These are phyloP conservation scores for Leishmania martiniquensis DNA, from an alignment of 208 protist genomes.

Conservation along the genomic window DNA sequence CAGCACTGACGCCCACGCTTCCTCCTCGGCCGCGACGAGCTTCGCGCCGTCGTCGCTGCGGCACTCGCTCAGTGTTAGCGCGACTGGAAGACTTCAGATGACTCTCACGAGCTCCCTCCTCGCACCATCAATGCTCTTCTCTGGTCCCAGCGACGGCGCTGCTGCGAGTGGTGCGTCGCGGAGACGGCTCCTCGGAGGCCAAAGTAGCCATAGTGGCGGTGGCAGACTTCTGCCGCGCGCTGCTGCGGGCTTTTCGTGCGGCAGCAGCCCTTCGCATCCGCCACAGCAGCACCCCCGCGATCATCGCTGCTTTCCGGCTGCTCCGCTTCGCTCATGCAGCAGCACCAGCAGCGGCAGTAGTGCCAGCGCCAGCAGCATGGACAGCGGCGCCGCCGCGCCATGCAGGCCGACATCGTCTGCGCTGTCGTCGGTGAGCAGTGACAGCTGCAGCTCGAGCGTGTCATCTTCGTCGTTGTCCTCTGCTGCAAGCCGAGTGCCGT, in stretches of 20 bases:
- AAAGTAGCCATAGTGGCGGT: not conserved
- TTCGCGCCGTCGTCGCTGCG: slow-evolving; percentile 25
- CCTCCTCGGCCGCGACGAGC: slow-evolving; percentile 21
- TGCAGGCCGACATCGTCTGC: not conserved
- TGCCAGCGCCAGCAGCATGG: slow-evolving; percentile 13
- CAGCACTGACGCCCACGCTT: slow-evolving; percentile 11
- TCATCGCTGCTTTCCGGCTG: not conserved
- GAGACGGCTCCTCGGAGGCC: slow-evolving; percentile 1
- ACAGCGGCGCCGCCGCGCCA: not conserved
- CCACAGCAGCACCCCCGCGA: not conserved
- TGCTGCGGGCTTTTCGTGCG: not conserved
- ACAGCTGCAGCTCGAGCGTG: slow-evolving; percentile 2
- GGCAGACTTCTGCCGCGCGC: slow-evolving; percentile 6
- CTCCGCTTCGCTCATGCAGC: slow-evolving; percentile 4
- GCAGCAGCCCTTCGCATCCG: not conserved
- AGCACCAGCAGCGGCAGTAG: slow-evolving; percentile 11
- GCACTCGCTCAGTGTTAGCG: slow-evolving; percentile 27
- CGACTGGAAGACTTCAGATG: slow-evolving; percentile 33
- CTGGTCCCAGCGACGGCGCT: not conserved
- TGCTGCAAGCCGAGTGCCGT: not conserved
- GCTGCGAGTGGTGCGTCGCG: slow-evolving; percentile 6
- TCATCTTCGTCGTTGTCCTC: not conserved
- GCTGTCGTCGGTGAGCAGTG: not conserved
- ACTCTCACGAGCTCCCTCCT: slow-evolving; percentile 31
- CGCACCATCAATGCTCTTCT: slow-evolving; percentile 1